Conservation (phyloP, 2,329 filamentous ascomycete species). For the Neurospora crassa region DNA sequence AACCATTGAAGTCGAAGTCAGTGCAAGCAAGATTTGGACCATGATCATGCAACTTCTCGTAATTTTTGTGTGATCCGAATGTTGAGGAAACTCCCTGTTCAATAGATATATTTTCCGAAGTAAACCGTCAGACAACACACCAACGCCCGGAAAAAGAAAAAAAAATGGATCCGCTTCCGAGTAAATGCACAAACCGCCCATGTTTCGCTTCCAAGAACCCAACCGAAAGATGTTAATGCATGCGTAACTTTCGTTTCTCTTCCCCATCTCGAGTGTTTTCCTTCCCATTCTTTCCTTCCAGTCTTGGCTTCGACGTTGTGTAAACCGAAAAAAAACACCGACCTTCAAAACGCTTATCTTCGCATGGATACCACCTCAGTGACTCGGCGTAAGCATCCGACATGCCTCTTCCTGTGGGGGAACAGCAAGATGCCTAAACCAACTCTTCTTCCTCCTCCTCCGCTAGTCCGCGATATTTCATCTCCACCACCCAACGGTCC, state of each 20-base stretch:
- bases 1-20: neutral
- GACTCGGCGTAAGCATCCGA: neutral
- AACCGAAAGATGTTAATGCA: neutral
- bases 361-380: neutral
- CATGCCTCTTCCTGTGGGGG: neutral
- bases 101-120: neutral
- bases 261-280: neutral
- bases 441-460: constrained; percentile 15
- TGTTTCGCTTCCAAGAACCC: neutral
- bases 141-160: neutral
- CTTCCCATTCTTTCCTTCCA: neutral
- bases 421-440: neutral
- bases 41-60: neutral
- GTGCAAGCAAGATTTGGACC: neutral
- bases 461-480: constrained; percentile 39
- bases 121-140: neutral
- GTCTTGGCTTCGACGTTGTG: neutral
- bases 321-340: neutral
- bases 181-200: neutral
- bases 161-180: neutral
- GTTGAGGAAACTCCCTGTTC: neutral
- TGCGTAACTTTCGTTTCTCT: neutral
- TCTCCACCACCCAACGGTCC: constrained; percentile 71
- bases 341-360: neutral
- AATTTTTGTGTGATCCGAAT: neutral